These are phyloP conservation scores for Hanseniaspora guilliermondii DNA, from an alignment of 805 yeast genomes.

Conservation along the genomic window DNA sequence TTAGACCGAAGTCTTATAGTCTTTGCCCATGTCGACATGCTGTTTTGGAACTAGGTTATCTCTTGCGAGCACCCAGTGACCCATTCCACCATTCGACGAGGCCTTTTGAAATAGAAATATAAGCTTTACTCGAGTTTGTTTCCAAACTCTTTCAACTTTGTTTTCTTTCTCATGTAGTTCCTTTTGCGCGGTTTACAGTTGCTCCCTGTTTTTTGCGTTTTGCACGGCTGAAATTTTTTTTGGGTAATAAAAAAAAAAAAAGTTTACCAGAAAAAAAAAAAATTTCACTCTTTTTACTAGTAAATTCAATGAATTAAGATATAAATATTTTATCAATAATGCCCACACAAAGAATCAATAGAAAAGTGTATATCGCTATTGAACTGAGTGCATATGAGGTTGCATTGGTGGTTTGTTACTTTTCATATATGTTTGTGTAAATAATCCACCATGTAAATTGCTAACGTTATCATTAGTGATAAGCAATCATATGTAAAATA, in stretches of 20 bases:
- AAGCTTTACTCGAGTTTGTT: slow-evolving; percentile 22
- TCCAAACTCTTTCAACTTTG: slow-evolving; percentile 25
- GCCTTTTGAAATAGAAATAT: slow-evolving; percentile 23
- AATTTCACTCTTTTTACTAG: neutral
- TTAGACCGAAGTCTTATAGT: too few relatives aligned
- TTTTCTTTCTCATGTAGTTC: slow-evolving; percentile 25
- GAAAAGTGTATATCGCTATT: too few relatives aligned
- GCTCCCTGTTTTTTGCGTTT: neutral
- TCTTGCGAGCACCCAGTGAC: slow-evolving; percentile 27
- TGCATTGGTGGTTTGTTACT: too few relatives aligned
- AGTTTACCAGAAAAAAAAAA: neutral
- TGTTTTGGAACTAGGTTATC: too few relatives aligned
- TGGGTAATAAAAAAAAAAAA: neutral
- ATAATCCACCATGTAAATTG: too few relatives aligned
- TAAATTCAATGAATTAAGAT: neutral
- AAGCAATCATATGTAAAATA: too few relatives aligned
- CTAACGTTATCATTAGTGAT: too few relatives aligned
- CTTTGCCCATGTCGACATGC: too few relatives aligned
- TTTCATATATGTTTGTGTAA: too few relatives aligned
- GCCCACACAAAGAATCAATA: too few relatives aligned
- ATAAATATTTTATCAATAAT: neutral
- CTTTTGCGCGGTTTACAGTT: slow-evolving; percentile 14
- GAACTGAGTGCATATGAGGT: too few relatives aligned
- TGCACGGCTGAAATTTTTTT: neutral
- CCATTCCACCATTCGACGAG: slow-evolving; percentile 27